phyloP scores from a whole-genome alignment of 1,139 yeast species.

The Sugiyamaella sp. region DNA sequence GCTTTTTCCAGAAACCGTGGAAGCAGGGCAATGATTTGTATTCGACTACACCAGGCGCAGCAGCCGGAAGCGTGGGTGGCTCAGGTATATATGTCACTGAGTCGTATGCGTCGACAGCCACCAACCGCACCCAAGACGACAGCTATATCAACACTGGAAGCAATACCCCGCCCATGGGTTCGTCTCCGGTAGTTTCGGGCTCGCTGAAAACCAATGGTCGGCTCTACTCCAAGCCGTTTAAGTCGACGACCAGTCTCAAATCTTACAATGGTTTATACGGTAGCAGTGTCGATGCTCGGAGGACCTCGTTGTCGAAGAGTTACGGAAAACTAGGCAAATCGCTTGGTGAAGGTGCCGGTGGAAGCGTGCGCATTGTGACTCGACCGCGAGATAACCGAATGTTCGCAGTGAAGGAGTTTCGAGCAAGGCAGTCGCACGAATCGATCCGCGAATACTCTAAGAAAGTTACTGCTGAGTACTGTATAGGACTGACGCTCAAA shows the following conservation, averaged over 20 bases:
- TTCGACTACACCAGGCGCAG: slow-evolving; percentile 7
- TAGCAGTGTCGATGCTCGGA: slow-evolving; percentile 21
- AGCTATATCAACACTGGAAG: slow-evolving; percentile 13
- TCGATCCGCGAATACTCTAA: slow-evolving; percentile 85
- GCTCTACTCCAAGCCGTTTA: slow-evolving; percentile 24
- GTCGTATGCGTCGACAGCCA: slow-evolving; percentile 18
- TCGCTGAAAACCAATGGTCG: slow-evolving; percentile 19
- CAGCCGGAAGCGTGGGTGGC: slow-evolving; percentile 1
- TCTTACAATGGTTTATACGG: slow-evolving; percentile 21
- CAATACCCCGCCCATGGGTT: slow-evolving; percentile 20
- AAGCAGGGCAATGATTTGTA: slow-evolving; percentile 25
- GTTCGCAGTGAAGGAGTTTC: slow-evolving; percentile 92
- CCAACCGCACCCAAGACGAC: slow-evolving; percentile 18
- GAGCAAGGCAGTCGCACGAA: slow-evolving; percentile 76
- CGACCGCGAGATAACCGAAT: slow-evolving; percentile 68
- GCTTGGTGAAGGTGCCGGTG: slow-evolving; percentile 97
- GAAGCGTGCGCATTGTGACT: slow-evolving; percentile 77
- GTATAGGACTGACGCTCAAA: slow-evolving; percentile 88
- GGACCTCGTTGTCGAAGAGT: slow-evolving; percentile 61
- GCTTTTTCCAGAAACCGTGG: slow-evolving; percentile 41
- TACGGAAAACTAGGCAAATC: slow-evolving; percentile 84
- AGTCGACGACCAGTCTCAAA: slow-evolving; percentile 29
- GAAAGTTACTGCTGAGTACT: slow-evolving; percentile 92
- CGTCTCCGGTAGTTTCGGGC: slow-evolving; percentile 24
- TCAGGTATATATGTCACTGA: slow-evolving; percentile 22